Conservation (phyloP, 1,284 basidiomycete genomes). For the Microbotryum scabiosae region DNA sequence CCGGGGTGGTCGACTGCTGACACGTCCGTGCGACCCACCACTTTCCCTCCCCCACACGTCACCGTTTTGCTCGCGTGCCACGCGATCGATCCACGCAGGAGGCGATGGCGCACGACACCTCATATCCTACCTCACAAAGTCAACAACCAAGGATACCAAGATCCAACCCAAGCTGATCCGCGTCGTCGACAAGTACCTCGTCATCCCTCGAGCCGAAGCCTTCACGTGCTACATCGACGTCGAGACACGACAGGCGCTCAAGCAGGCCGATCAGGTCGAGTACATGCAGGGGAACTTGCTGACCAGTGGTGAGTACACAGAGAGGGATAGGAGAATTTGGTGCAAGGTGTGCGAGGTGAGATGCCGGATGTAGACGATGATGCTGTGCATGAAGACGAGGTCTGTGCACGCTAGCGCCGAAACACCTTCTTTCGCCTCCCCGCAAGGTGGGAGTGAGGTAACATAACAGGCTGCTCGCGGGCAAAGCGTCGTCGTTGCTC, state of each 20-base stretch:
- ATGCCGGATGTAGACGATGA: too few relatives aligned
- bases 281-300: conserved; percentile 24
- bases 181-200: conserved; percentile 22
- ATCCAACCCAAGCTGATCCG: conserved; percentile 11
- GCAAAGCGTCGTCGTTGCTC: neutral
- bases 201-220: conserved; percentile 10
- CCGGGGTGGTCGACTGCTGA: too few relatives aligned
- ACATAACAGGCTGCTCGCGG: neutral
- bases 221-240: conserved; percentile 17
- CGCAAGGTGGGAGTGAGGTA: neutral
- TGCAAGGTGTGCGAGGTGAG: too few relatives aligned
- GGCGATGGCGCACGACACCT: conserved; percentile 21
- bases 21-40: too few relatives aligned
- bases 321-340: too few relatives aligned
- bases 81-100: neutral
- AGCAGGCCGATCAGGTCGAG: conserved; percentile 6
- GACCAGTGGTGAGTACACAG: conserved; percentile 2
- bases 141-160: neutral
- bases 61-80: neutral
- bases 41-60: too few relatives aligned
- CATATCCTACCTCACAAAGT: conserved; percentile 12
- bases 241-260: neutral
- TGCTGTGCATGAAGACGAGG: neutral
- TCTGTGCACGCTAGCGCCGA: neutral
- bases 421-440: neutral